phyloP scores from a whole-genome alignment of 2,329 filamentous ascomycete genomes.

The Daldinia sp. region DNA sequence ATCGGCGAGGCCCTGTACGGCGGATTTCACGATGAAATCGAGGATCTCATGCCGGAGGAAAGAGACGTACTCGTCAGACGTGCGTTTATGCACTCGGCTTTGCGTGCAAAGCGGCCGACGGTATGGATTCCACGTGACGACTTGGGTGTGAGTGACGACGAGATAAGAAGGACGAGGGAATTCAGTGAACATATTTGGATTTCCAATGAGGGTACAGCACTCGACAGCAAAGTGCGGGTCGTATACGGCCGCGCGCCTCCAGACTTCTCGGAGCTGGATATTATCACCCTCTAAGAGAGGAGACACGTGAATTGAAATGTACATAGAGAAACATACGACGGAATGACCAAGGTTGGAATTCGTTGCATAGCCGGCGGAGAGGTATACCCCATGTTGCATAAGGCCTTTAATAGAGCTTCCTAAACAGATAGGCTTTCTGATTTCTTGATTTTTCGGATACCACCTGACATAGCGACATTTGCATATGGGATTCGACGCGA shows the following conservation, averaged over 20 bases:
- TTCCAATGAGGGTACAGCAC: slow-evolving; percentile 87
- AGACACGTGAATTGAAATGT: slow-evolving; percentile 17
- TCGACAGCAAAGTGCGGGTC: slow-evolving; percentile 84
- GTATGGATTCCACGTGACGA: slow-evolving; percentile 96
- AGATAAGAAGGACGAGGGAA: slow-evolving; percentile 78
- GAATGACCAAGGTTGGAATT: slow-evolving; percentile 26
- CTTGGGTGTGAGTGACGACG: slow-evolving; percentile 89
- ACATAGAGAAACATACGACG: slow-evolving; percentile 35
- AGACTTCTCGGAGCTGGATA: slow-evolving; percentile 86
- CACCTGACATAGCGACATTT: not conserved
- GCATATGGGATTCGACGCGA: not conserved
- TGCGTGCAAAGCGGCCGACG: slow-evolving; percentile 83
- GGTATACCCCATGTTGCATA: slow-evolving; percentile 33
- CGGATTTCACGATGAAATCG: slow-evolving; percentile 89
- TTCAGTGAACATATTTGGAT: slow-evolving; percentile 89
- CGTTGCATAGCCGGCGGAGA: slow-evolving; percentile 31
- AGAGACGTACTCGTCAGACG: slow-evolving; percentile 84
- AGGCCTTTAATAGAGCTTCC: slow-evolving; percentile 24
- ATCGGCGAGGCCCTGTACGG: slow-evolving; percentile 86
- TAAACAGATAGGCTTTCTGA: slow-evolving; percentile 9
- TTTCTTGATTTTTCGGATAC: slow-evolving; percentile 11
- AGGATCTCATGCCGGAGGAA: slow-evolving; percentile 90
- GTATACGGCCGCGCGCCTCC: slow-evolving; percentile 87
- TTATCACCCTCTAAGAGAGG: slow-evolving; percentile 74
- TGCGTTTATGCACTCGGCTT: slow-evolving; percentile 89